Base-by-base conservation (phyloP, 2,329 filamentous ascomycete species). In the Ophiostoma pallidulum region DNA sequence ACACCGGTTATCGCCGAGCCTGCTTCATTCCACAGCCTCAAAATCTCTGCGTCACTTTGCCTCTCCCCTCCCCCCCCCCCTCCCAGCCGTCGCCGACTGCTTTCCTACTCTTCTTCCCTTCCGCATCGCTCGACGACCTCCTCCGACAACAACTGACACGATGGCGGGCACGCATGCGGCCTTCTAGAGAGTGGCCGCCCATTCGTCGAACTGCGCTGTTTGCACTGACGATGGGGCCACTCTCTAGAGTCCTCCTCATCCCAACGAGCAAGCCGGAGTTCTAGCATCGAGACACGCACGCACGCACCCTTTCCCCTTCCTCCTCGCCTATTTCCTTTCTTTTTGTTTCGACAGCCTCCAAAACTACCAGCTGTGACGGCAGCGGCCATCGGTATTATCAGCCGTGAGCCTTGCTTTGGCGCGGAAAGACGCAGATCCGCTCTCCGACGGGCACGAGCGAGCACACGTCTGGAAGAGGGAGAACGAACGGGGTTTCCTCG, bases 171-270 rank as follows among this genome's bases (percentile, higher is more conserved):
- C 64, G 63, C 62, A 60, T 65, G 66, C 66, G 72, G 67, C 66
- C 52, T 70, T 70, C 55, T 77, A 74, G 70, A 74, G 72, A 72
- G 72, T 75, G 71, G 73, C 64, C 61, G 60, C 48, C 66, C 61
- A 59, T 57, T 65, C 61, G 64, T 63, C 61, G 61, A 60, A 58
- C 54, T 50, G 51, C 46, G 28, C 19, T n/a, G n/a, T 46, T 47
- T 60, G 59, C 59, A 58, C 65, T 69, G 66, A 66, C 67, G 62
- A 78, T 77, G 75, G 74, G 67, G 72, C 71, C 72, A 73, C 71
- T 71, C 70, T 75, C 71, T 61, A 35, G 44, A 48, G 39, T 28
- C 37, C 19, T 38, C 33, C 26, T 26, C 19, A 45, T 40, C 46
- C 19, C 18, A 38, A 10, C 40, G 29, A 41, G 29, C 20, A 18